A percentile compares a stretch with the other conserved stretches of the same genome.
These are phyloP conservation scores for Malassezia obtusa DNA, from an alignment of 1,284 basidiomycete genomes.

Conservation along the genomic window DNA sequence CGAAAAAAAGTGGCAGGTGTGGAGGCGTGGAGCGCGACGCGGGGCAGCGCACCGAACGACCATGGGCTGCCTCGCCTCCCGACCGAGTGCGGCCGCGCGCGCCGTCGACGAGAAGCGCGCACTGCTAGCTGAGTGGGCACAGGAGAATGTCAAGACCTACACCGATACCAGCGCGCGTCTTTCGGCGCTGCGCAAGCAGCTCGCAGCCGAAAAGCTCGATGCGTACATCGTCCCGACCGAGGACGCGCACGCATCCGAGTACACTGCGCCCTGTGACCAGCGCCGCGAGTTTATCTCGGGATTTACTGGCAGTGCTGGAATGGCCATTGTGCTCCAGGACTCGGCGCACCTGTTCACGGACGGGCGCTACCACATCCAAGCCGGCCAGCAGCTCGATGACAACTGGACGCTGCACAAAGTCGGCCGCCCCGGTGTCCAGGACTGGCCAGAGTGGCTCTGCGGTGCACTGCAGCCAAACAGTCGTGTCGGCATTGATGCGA, in stretches of 20 bases:
- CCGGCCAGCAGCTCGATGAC: constrained; percentile 62
- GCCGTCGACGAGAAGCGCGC: constrained; percentile 13
- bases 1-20: background rate
- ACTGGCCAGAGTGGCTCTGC: constrained; percentile 51
- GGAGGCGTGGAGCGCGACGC: background rate
- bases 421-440: constrained; percentile 50
- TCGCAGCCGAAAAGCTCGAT: constrained; percentile 26
- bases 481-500: constrained; percentile 76
- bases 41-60: background rate
- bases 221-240: constrained; percentile 62
- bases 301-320: constrained; percentile 76
- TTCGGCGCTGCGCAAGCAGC: constrained; percentile 50
- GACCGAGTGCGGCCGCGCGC: background rate
- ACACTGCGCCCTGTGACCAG: constrained; percentile 68
- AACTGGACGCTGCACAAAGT: constrained; percentile 69
- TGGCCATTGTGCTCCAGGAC: constrained; percentile 62
- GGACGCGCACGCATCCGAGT: constrained; percentile 82
- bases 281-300: constrained; percentile 73
- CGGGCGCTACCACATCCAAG: constrained; percentile 81
- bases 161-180: constrained; percentile 50
- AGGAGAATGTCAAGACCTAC: background rate
- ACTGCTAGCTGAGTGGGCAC: background rate
- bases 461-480: constrained; percentile 51
- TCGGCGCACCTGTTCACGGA: constrained; percentile 61
- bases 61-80: constrained; percentile 16